These are phyloP conservation scores for Fagopyrum homotropicum DNA, from an alignment of 148 eudicot species.

Conservation along the genomic window DNA sequence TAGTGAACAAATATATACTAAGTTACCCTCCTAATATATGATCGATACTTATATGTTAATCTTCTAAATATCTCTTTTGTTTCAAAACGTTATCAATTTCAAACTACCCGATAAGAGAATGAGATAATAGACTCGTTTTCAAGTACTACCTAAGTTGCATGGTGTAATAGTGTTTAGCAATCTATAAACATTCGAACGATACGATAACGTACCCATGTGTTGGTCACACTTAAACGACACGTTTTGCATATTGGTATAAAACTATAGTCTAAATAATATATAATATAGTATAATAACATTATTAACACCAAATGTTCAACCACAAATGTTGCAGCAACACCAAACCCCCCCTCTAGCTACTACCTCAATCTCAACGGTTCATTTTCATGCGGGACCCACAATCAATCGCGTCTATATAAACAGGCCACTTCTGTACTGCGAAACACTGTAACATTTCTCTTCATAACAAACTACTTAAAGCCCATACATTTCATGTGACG, in stretches of 20 bases:
- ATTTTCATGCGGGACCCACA: not conserved
- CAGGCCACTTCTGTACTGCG: not conserved
- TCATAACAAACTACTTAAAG: not conserved
- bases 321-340: not conserved
- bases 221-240: not conserved
- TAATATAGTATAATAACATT: not conserved
- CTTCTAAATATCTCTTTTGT: too few species aligned
- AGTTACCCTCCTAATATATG: too few species aligned
- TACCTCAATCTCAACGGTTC: not conserved
- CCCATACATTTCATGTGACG: constrained; percentile 1
- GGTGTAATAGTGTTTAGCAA: too few species aligned
- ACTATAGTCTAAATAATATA: not conserved
- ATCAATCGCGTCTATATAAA: not conserved
- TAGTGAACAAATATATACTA: too few species aligned
- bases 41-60: too few species aligned
- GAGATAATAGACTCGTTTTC: too few species aligned
- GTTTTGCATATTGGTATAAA: not conserved
- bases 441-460: not conserved
- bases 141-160: too few species aligned
- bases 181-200: too few species aligned
- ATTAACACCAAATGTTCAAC: not conserved
- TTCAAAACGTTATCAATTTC: too few species aligned
- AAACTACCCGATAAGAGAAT: too few species aligned
- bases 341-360: constrained; percentile 3
- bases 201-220: too few species aligned